These are phyloP conservation scores for Cyclotella atomus DNA, from an alignment of 108 stramenopile genomes.

Conservation along the genomic window DNA sequence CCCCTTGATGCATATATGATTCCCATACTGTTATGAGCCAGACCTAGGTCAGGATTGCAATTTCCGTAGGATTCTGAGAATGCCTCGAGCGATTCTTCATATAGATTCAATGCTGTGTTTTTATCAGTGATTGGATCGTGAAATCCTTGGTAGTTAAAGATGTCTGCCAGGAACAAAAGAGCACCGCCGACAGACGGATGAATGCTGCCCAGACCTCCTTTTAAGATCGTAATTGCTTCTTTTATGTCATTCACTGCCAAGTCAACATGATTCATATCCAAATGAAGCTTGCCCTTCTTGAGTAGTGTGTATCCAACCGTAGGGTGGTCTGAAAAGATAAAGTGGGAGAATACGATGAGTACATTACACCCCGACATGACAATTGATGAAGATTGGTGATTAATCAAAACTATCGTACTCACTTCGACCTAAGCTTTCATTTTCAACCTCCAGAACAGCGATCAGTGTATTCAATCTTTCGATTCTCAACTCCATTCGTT, in stretches of 20 bases:
- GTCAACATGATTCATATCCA: conserved; percentile 49
- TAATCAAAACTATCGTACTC: neutral
- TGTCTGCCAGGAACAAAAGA: conserved; percentile 33
- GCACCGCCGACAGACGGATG: conserved; percentile 47
- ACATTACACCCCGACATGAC: too few species aligned
- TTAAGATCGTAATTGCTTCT: conserved; percentile 39
- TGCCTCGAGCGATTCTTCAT: conserved; percentile 35
- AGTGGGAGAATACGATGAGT: neutral
- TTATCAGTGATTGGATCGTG: conserved; percentile 18
- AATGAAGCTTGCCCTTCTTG: conserved; percentile 43
- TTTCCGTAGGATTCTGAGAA: conserved; percentile 34
- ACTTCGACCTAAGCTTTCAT: conserved; percentile 44
- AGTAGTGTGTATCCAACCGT: conserved; percentile 44
- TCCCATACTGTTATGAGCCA: conserved; percentile 41
- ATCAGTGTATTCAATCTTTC: conserved; percentile 38
- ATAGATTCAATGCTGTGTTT: conserved; percentile 42
- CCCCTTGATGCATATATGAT: conserved; percentile 34
- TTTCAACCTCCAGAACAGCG: conserved; percentile 43
- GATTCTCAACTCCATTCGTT: conserved; percentile 28
- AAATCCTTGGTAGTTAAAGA: conserved; percentile 37
- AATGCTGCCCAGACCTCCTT: conserved; percentile 35
- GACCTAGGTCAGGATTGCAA: conserved; percentile 32
- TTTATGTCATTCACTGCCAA: conserved; percentile 43
- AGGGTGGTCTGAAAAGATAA: conserved; percentile 32
- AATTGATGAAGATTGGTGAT: too few species aligned